Evolutionary conservation across 345 rosid genomes (phyloP).

Genomic region (Eucalyptus paniculata): DNA sequence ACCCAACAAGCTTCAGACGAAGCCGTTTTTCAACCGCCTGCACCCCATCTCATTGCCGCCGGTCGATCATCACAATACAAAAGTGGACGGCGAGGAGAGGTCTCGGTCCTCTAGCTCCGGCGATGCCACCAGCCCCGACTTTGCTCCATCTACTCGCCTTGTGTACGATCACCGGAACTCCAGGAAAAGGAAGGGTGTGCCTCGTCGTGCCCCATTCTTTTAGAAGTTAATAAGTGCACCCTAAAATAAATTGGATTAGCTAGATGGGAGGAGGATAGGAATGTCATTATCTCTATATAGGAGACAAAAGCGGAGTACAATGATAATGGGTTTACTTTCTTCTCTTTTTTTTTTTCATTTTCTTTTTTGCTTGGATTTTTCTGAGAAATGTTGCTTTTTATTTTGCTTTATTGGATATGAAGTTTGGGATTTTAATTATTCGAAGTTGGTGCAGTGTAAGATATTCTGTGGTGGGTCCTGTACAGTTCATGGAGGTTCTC

Average conservation of each 20-base stretch:
- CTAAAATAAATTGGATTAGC: background rate
- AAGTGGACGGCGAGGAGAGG: background rate
- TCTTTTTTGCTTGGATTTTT: background rate
- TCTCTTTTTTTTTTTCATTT: background rate
- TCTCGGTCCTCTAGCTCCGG: slow-evolving; percentile 30
- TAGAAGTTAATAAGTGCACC: background rate
- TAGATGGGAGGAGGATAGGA: background rate
- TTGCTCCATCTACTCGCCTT: slow-evolving; percentile 54
- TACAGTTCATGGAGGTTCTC: background rate
- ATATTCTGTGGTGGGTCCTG: background rate
- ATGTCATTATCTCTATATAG: background rate
- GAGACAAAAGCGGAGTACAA: background rate
- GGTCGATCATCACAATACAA: background rate
- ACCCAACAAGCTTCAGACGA: slow-evolving; percentile 19
- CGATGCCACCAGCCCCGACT: slow-evolving; percentile 10
- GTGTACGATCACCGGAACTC: slow-evolving; percentile 55
- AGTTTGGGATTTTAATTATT: background rate
- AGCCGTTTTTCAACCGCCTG: slow-evolving; percentile 9
- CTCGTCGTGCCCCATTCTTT: slow-evolving; percentile 69
- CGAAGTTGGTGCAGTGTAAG: background rate
- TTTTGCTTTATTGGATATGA: background rate
- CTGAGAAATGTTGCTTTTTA: background rate
- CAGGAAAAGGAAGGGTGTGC: slow-evolving; percentile 69
- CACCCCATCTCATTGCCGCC: background rate
- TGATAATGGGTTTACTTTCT: too few species aligned